Evolutionary conservation across 73 alveolate species (phyloP).

Genomic region (Paramecium sexaurelia): DNA sequence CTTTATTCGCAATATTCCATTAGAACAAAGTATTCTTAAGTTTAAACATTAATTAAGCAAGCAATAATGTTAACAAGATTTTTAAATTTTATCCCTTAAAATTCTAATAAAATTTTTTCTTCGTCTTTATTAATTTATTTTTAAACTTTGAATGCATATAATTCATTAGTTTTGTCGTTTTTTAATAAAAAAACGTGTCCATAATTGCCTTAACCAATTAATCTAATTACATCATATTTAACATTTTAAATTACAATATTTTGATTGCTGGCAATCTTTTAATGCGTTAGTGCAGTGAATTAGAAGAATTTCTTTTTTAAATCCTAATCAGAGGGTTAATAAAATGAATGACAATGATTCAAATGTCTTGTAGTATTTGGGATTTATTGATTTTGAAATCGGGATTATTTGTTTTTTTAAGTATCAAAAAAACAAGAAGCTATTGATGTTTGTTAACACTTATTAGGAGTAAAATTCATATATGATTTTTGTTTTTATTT

Average conservation of each 20-base stretch:
- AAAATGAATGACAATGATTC: neutral
- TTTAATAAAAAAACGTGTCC: neutral
- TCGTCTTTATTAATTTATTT: neutral
- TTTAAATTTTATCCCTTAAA: neutral
- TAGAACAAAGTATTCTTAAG: neutral
- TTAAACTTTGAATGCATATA: neutral
- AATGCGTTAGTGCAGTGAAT: neutral
- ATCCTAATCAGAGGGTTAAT: neutral
- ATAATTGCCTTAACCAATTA: neutral
- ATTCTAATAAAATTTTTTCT: neutral
- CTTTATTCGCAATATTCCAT: constrained; percentile 4
- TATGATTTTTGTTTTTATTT: too few species aligned
- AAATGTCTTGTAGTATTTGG: too few species aligned
- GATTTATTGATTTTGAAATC: too few species aligned
- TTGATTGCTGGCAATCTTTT: neutral
- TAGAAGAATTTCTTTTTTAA: neutral
- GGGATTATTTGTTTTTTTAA: too few species aligned
- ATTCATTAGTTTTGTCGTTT: neutral
- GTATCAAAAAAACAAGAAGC: too few species aligned
- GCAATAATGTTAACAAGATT: neutral
- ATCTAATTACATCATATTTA: neutral
- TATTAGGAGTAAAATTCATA: too few species aligned
- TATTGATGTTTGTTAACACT: too few species aligned
- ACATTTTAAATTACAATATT: neutral
- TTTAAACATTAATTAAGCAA: neutral